Conservation (phyloP, 495 filamentous ascomycete species). For the Eremomyces bilateralis region DNA sequence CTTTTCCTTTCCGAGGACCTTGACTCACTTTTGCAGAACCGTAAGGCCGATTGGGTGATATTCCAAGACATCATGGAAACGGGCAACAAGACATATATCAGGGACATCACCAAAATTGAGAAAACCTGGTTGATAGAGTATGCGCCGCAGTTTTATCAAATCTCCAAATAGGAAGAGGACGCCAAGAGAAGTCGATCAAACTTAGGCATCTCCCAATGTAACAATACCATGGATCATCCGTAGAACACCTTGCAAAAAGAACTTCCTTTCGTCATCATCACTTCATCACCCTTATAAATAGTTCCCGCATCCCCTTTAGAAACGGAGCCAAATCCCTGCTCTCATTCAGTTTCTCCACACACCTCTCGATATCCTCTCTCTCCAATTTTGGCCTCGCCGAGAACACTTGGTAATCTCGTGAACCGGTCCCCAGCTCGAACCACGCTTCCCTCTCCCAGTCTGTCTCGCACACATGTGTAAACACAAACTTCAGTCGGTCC, state of each 20-base stretch:
- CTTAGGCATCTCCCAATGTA: no score
- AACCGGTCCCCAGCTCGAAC: conserved; percentile 72
- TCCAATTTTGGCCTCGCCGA: conserved; percentile 58
- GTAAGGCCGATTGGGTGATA: conserved; percentile 93
- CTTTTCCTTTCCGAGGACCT: conserved; percentile 1
- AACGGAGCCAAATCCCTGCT: conserved; percentile 58
- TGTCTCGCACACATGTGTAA: conserved; percentile 65
- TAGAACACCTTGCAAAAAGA: conserved; percentile 1
- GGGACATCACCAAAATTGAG: conserved; percentile 80
- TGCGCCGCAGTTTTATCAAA: conserved; percentile 61
- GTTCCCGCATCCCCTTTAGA: conserved; percentile 76
- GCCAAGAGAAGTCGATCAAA: no score
- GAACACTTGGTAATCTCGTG: conserved; percentile 63
- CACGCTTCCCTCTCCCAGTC: conserved; percentile 79
- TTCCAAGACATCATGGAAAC: conserved; percentile 93
- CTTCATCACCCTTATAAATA: conserved; percentile 46
- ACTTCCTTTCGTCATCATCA: no score
- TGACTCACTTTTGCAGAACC: conserved; percentile 33
- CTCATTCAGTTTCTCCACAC: conserved; percentile 62
- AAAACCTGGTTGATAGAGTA: conserved; percentile 81
- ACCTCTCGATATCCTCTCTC: conserved; percentile 42
- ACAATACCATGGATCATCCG: background rate
- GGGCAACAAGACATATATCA: conserved; percentile 70
- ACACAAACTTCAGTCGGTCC: conserved; percentile 79
- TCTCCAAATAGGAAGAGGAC: conserved; percentile 3